Evolutionary conservation across 2,329 filamentous ascomycete genomes (phyloP).

Genomic region (Arachnomyces sp.): DNA sequence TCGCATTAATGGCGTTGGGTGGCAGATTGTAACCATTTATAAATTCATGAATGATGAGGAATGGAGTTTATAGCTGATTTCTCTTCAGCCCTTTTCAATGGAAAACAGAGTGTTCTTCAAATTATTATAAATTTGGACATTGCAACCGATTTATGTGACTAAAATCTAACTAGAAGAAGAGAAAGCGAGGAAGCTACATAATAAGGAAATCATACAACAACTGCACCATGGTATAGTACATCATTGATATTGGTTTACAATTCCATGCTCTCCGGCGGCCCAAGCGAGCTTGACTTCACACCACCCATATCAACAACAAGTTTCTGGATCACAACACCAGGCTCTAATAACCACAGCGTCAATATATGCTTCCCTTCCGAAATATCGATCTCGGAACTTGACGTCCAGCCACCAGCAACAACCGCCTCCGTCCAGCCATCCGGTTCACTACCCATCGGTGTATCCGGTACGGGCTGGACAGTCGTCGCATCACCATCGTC

Average conservation of each 20-base stretch:
- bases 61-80: too few species aligned
- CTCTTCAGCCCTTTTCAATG: too few species aligned
- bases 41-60: too few species aligned
- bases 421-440: slow-evolving; percentile 12
- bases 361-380: slow-evolving; percentile 41
- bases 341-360: slow-evolving; percentile 46
- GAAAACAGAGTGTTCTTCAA: too few species aligned
- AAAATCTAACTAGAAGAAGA: too few species aligned
- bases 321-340: slow-evolving; percentile 50
- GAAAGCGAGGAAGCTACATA: too few species aligned
- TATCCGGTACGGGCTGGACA: slow-evolving; percentile 32
- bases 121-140: too few species aligned
- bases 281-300: slow-evolving; percentile 47
- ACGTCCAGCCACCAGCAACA: slow-evolving; percentile 8
- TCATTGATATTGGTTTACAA: too few species aligned
- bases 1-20: too few species aligned
- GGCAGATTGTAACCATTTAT: not conserved
- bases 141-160: too few species aligned
- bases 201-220: too few species aligned
- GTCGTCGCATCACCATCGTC: slow-evolving; percentile 34
- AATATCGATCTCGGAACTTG: slow-evolving; percentile 35
- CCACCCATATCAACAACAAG: slow-evolving; percentile 51
- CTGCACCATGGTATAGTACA: too few species aligned
- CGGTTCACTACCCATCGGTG: slow-evolving; percentile 11
- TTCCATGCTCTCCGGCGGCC: slow-evolving; percentile 54